phyloP scores from a whole-genome alignment of 2,329 filamentous ascomycete genomes.

The Ophiocordyceps polyrhachis-furcata region DNA sequence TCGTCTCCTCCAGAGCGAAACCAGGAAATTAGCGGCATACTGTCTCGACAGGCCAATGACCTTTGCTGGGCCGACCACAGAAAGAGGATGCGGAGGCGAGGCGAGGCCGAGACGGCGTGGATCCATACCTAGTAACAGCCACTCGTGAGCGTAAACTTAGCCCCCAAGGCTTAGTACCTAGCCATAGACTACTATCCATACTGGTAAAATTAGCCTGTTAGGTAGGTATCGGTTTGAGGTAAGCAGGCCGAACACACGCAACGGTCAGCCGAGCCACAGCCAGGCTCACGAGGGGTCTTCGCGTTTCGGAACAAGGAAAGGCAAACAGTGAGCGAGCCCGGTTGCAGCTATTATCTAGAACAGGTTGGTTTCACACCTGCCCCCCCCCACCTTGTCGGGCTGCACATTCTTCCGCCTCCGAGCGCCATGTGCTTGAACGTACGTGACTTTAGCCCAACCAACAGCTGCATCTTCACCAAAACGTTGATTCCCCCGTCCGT shows the following conservation, averaged over 20 bases:
- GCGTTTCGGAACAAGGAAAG: neutral
- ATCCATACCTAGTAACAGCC: neutral
- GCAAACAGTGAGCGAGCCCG: too few relatives aligned
- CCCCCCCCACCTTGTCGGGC: too few relatives aligned
- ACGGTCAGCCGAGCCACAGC: neutral
- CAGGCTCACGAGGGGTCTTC: too few relatives aligned
- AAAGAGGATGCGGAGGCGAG: neutral
- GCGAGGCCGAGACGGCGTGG: neutral
- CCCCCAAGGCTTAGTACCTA: neutral
- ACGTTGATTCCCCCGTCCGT: neutral
- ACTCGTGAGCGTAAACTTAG: neutral
- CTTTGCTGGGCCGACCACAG: neutral
- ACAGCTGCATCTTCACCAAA: neutral
- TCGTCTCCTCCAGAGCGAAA: neutral
- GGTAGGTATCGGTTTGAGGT: neutral
- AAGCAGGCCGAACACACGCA: neutral
- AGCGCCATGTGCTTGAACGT: neutral
- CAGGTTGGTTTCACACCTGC: too few relatives aligned
- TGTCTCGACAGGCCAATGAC: neutral
- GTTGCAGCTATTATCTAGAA: neutral
- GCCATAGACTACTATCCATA: too few relatives aligned
- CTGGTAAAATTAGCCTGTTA: neutral
- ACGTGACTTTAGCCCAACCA: neutral
- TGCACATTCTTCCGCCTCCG: neutral
- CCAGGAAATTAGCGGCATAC: neutral